Percentiles rank a stretch among this genome's conserved stretches.
phyloP scores from a whole-genome alignment of 305 asterid species.

The Solanum hybrid region DNA sequence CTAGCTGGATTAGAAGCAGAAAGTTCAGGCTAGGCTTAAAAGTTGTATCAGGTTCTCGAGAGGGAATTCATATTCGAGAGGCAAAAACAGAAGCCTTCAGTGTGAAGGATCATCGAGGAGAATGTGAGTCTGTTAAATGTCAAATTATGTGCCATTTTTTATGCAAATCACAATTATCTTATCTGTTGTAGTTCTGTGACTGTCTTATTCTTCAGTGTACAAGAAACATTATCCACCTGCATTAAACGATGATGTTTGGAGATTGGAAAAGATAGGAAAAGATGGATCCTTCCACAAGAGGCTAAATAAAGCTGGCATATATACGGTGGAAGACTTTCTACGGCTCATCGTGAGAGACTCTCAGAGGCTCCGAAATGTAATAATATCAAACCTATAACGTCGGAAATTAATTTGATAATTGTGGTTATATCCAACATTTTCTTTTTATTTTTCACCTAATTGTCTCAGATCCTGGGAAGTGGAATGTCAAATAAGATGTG shows the following conservation, averaged over 20 bases:
- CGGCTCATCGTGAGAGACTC: slow-evolving; percentile 36
- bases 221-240: slow-evolving; percentile 66
- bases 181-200: background rate
- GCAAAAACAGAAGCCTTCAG: slow-evolving; percentile 50
- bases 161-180: background rate
- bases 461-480: slow-evolving; percentile 43
- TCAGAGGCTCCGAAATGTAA: slow-evolving; percentile 39
- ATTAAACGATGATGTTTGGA: slow-evolving; percentile 54
- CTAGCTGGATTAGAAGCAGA: slow-evolving; percentile 64
- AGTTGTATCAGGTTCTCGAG: slow-evolving; percentile 30
- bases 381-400: background rate
- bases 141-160: background rate
- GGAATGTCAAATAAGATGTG: slow-evolving; percentile 62
- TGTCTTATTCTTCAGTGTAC: slow-evolving; percentile 33
- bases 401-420: background rate
- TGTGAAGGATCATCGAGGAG: slow-evolving; percentile 65
- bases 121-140: slow-evolving; percentile 28
- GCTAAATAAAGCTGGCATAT: slow-evolving; percentile 30
- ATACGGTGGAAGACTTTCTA: slow-evolving; percentile 46
- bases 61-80: slow-evolving; percentile 38
- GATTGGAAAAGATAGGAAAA: slow-evolving; percentile 58
- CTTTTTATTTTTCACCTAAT: background rate
- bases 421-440: background rate
- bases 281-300: slow-evolving; percentile 59
- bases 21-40: slow-evolving; percentile 54